phyloP scores from a whole-genome alignment of 2,329 filamentous ascomycete species.

The Fusarium praegraminearum region DNA sequence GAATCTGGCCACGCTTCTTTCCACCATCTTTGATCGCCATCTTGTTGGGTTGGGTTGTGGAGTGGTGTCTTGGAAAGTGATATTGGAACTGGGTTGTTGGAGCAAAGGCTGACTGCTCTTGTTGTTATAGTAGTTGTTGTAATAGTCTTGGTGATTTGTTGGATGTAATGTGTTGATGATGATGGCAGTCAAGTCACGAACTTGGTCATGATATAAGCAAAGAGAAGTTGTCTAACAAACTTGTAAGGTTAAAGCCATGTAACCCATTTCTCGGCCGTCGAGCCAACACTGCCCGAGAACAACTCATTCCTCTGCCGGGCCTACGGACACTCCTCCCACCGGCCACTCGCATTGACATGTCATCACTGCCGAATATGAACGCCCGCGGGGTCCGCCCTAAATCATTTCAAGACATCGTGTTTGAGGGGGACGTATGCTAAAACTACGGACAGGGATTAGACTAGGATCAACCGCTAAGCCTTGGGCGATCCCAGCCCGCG shows the following conservation, averaged over 20 bases:
- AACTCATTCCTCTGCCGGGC: not conserved
- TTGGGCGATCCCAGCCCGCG: not conserved
- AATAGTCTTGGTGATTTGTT: not conserved
- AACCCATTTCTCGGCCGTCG: not conserved
- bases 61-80: not conserved
- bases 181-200: not conserved
- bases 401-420: not conserved
- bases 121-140: not conserved
- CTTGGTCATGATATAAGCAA: not conserved
- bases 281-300: not conserved
- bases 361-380: not conserved
- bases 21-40: conserved; percentile 2
- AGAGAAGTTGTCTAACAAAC: not conserved
- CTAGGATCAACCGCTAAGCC: not conserved
- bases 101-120: too few relatives aligned
- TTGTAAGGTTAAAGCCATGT: not conserved
- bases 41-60: not conserved
- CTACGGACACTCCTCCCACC: not conserved
- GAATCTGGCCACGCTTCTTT: not conserved
- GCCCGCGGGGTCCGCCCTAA: conserved; percentile 3
- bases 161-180: not conserved
- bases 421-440: not conserved
- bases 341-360: not conserved
- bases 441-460: too few relatives aligned
- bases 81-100: too few relatives aligned